These are phyloP conservation scores for Monosporascus sp. DNA, from an alignment of 2,329 filamentous ascomycete species.

Conservation along the genomic window DNA sequence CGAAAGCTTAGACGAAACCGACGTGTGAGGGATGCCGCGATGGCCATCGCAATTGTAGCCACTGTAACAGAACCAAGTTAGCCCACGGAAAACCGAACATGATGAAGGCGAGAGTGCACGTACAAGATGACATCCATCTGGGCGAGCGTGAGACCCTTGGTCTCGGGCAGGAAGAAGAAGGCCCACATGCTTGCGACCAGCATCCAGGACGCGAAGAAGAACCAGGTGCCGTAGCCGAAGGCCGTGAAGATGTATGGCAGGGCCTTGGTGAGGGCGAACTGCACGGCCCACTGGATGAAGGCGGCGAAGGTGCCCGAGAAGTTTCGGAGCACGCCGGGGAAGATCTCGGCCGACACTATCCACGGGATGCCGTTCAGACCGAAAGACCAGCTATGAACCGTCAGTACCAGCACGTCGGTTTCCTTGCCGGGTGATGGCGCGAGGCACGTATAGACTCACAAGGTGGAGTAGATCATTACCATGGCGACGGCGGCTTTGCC, in stretches of 20 bases:
- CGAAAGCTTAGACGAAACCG: background rate
- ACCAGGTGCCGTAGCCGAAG: slow-evolving; percentile 47
- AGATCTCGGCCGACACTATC: slow-evolving; percentile 41
- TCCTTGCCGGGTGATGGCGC: background rate
- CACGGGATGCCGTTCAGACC: slow-evolving; percentile 41
- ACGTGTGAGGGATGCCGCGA: slow-evolving; percentile 2
- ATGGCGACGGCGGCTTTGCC: slow-evolving; percentile 49
- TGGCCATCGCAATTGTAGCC: slow-evolving; percentile 2
- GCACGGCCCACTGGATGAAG: slow-evolving; percentile 36
- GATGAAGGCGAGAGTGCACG: background rate
- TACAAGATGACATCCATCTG: background rate
- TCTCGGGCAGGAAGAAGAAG: background rate
- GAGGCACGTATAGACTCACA: slow-evolving; percentile 29
- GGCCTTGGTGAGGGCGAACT: slow-evolving; percentile 39
- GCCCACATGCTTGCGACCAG: background rate
- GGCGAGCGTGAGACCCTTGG: background rate
- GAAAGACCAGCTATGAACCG: slow-evolving; percentile 32
- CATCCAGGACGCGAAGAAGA: slow-evolving; percentile 52
- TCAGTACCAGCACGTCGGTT: too few species aligned
- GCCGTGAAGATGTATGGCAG: slow-evolving; percentile 40
- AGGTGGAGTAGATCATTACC: slow-evolving; percentile 50
- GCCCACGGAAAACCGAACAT: background rate
- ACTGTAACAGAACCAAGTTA: background rate
- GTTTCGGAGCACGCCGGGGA: slow-evolving; percentile 37
- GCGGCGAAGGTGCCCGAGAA: slow-evolving; percentile 37